These are phyloP conservation scores for Pestalotiopsis sp. DNA, from an alignment of 2,329 filamentous ascomycete genomes.

Conservation along the genomic window DNA sequence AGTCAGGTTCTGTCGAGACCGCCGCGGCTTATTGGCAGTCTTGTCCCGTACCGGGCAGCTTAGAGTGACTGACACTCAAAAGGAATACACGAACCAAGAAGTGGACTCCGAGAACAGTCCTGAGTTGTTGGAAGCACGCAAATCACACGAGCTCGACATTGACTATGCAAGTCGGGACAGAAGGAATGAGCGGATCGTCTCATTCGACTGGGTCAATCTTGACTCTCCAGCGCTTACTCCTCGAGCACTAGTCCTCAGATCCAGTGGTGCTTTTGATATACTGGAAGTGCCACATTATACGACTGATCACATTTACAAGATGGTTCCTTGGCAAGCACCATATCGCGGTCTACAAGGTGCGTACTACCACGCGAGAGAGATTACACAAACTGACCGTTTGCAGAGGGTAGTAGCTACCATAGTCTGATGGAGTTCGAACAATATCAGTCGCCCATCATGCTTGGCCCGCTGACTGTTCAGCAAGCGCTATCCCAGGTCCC, in stretches of 20 bases:
- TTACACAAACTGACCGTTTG: slow-evolving; percentile 25
- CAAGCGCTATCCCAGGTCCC: slow-evolving; percentile 55
- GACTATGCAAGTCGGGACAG: slow-evolving; percentile 54
- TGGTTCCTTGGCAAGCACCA: slow-evolving; percentile 64
- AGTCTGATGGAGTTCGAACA: slow-evolving; percentile 62
- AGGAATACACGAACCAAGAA: slow-evolving; percentile 50
- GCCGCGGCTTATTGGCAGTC: slow-evolving; percentile 62
- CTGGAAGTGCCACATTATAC: slow-evolving; percentile 63
- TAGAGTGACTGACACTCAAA: slow-evolving; percentile 61
- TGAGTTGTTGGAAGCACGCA: slow-evolving; percentile 61
- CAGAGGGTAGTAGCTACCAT: slow-evolving; percentile 56
- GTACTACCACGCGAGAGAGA: slow-evolving; percentile 1
- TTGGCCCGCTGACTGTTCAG: slow-evolving; percentile 58
- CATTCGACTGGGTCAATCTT: slow-evolving; percentile 69
- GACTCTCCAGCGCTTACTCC: slow-evolving; percentile 57
- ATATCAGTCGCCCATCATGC: slow-evolving; percentile 52
- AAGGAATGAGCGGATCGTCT: slow-evolving; percentile 64
- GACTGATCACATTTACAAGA: slow-evolving; percentile 59
- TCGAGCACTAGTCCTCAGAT: slow-evolving; percentile 61
- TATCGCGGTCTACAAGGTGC: slow-evolving; percentile 59
- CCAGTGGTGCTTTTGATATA: slow-evolving; percentile 64
- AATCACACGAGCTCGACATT: slow-evolving; percentile 65
- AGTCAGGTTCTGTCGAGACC: slow-evolving; percentile 65
- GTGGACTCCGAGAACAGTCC: slow-evolving; percentile 50
- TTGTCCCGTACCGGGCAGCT: slow-evolving; percentile 66